A percentile compares a stretch with the other conserved stretches of the same genome.
phyloP scores from a whole-genome alignment of 495 filamentous ascomycete genomes.

The Polyplosphaeria fusca region DNA sequence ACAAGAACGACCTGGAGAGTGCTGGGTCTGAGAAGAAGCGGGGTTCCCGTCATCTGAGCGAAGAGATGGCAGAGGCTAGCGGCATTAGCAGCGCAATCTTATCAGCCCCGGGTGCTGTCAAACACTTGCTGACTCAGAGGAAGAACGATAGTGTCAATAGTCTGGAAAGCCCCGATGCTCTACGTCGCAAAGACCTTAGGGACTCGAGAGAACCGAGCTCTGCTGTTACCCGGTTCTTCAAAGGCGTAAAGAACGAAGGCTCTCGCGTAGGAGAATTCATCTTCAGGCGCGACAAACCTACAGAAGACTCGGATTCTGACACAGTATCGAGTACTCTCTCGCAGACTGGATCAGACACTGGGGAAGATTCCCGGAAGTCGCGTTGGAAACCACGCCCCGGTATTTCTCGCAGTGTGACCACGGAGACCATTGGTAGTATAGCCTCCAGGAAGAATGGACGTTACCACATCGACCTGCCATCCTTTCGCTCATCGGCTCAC shows the following conservation, averaged over 20 bases:
- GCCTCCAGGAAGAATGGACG: constrained; percentile 4
- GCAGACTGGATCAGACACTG: constrained; percentile 26
- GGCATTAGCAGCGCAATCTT: constrained; percentile 11
- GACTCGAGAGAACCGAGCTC: constrained; percentile 32
- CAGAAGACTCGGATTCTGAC: constrained; percentile 23
- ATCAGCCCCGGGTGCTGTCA: constrained; percentile 25
- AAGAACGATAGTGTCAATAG: constrained; percentile 32
- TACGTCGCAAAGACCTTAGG: constrained; percentile 18
- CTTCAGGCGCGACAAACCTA: constrained; percentile 30
- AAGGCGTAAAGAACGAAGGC: constrained; percentile 37
- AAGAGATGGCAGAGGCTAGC: constrained; percentile 10
- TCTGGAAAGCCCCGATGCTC: constrained; percentile 15
- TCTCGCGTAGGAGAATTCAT: constrained; percentile 37
- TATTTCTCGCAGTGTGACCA: constrained; percentile 7
- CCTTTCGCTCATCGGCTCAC: constrained; percentile 24
- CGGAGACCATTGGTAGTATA: constrained; percentile 5
- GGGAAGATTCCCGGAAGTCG: constrained; percentile 1
- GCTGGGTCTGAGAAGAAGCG: constrained; percentile 26
- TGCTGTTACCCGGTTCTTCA: constrained; percentile 39
- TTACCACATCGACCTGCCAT: constrained; percentile 29
- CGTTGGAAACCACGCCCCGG: constrained; percentile 11
- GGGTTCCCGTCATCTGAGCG: constrained; percentile 18
- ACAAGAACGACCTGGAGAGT: constrained; percentile 35
- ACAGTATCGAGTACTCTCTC: not conserved
- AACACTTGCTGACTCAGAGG: constrained; percentile 34